Conservation (phyloP, 108 stramenopile genomes). For the Cyclotella atomus region DNA sequence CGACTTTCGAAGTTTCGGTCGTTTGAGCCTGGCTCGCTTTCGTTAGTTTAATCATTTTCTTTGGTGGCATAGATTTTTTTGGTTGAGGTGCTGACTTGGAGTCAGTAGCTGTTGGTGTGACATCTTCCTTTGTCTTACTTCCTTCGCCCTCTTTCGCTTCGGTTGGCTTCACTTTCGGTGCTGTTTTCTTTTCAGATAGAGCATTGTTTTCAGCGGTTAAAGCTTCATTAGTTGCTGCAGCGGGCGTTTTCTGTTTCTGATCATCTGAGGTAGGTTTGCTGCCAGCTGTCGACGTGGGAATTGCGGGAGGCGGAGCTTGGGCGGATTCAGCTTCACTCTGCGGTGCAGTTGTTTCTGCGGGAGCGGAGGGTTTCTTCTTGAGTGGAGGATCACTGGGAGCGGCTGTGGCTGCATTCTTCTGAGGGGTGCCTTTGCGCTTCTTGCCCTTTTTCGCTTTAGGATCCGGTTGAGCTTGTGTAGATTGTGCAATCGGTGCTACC, state of each 20-base stretch:
- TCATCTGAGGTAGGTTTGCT: neutral
- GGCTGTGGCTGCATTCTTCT: slow-evolving; percentile 23
- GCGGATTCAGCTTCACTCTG: neutral
- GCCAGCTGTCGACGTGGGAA: neutral
- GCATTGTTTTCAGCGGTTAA: too few relatives aligned
- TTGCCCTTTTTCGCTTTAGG: slow-evolving; percentile 27
- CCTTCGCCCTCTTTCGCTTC: neutral
- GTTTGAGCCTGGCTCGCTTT: neutral
- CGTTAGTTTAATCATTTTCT: neutral
- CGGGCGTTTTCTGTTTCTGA: neutral
- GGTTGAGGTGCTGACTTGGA: neutral
- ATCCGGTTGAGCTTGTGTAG: slow-evolving; percentile 1
- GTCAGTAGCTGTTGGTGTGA: slow-evolving; percentile 9
- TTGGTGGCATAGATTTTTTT: neutral
- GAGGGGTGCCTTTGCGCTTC: slow-evolving; percentile 44
- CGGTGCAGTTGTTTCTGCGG: too few relatives aligned
- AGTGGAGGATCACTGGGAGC: neutral
- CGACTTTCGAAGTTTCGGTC: neutral
- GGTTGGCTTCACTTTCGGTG: too few relatives aligned
- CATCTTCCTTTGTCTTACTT: neutral
- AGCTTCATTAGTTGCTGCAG: neutral
- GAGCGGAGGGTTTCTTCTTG: neutral
- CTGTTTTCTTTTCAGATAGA: too few relatives aligned
- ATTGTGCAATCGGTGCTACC: slow-evolving; percentile 1
- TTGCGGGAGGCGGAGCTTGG: neutral